A percentile compares a stretch with the other conserved stretches of the same genome.
These are phyloP conservation scores for Candida andamanensis DNA, from an alignment of 805 yeast genomes.

Conservation along the genomic window DNA sequence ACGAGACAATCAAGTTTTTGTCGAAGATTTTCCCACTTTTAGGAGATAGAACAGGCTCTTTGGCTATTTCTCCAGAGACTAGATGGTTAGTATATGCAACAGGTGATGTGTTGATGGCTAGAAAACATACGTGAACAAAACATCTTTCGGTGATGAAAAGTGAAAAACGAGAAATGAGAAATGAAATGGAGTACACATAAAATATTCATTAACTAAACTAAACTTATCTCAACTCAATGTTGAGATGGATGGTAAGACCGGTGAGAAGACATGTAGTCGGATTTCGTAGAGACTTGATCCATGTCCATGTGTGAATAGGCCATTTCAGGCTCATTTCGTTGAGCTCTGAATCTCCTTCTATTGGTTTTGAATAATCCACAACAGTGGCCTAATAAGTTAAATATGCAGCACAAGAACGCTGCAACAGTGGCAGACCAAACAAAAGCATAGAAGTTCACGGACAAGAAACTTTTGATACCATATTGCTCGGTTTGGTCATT, in stretches of 20 bases:
- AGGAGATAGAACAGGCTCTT: conserved; percentile 72
- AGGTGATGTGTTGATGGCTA: not conserved
- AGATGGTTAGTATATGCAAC: conserved; percentile 13
- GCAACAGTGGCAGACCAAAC: conserved; percentile 62
- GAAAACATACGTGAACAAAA: conserved; percentile 18
- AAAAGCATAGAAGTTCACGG: conserved; percentile 49
- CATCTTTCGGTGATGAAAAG: conserved; percentile 7
- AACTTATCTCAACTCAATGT: too few relatives aligned
- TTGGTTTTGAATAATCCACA: conserved; percentile 34
- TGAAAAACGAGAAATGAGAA: conserved; percentile 3
- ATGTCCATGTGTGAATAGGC: conserved; percentile 18
- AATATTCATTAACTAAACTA: too few relatives aligned
- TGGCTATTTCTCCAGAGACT: conserved; percentile 66
- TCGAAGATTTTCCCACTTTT: conserved; percentile 71
- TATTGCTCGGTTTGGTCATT: conserved; percentile 41
- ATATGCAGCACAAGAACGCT: conserved; percentile 23
- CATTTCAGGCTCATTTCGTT: conserved; percentile 16
- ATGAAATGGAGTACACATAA: not conserved
- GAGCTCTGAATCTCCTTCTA: conserved; percentile 22
- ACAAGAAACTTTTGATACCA: conserved; percentile 54
- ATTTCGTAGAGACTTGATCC: conserved; percentile 2
- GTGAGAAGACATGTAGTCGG: conserved; percentile 4
- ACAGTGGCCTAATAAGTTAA: conserved; percentile 38
- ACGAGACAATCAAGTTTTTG: conserved; percentile 50
- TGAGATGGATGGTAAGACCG: too few relatives aligned